Base-by-base conservation (phyloP, 164 flowering plant genomes). In the Tinospora cordifolia region DNA sequence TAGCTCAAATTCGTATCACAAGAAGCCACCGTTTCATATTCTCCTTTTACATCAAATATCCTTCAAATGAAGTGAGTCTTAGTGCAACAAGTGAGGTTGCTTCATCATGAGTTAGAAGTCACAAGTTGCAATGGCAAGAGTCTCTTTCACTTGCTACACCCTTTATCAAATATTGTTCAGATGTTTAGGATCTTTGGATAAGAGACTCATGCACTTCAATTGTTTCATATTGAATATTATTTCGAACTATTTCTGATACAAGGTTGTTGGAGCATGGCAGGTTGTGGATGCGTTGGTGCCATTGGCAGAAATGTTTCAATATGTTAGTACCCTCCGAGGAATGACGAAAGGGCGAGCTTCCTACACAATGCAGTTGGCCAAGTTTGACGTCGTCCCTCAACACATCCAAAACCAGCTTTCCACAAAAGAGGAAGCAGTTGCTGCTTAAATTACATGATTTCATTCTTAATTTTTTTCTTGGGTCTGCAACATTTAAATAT, bases 341-440 rank as follows among this genome's bases (percentile, higher is more conserved):
- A 90, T 90, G 96, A 90, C 98, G 27, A 92, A 92, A 79, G 98
- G 99, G 3, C 89, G 98, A 63, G 98, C 98, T 71, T 92, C 99
- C 62, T 94, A 94, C 83, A 81, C 85, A 19, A 94, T 94, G 99
- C 93, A 89, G 72, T 75, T 94, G 74, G 93, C 95, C 72, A 87
- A 88, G 80, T 94, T 92, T 39, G 97, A 94, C 65, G 96, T 89
- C 17, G 97, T 94, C 27, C 97, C 98, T 72, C 97, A 90, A 72
- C 93, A 90, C 79, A 93, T 93, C 67, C 97, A 91, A 82, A 87
- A 88, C 81, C 86, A 88, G 77, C 90, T 94, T 46, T 76, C 96
- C 12, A 7, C 90, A 4, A 91, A 91, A 74, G 91, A 84, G 69
- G 84, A 91, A 75, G 70, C 87, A 63, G 96, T 87, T 80, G 88